Evolutionary conservation across 768 basidiomycete species (phyloP).

Genomic region (Phylloporus scabripes): DNA sequence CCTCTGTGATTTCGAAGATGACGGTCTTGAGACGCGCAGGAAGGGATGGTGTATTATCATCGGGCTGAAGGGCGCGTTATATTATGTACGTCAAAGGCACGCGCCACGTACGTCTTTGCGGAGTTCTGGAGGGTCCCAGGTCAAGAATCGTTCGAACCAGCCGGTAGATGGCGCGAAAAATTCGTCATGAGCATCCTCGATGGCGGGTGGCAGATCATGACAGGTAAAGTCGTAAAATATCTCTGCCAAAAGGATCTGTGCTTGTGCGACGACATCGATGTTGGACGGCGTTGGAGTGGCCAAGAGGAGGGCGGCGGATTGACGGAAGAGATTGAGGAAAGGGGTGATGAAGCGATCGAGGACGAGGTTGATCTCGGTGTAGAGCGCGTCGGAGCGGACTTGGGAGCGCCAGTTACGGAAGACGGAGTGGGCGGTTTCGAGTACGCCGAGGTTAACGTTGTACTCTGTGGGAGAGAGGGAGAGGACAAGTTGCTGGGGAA

Average conservation of each 20-base stretch:
- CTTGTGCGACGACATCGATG: constrained; percentile 57
- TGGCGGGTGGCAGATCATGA: constrained; percentile 90
- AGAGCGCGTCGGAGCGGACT: constrained; percentile 82
- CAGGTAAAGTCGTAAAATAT: constrained; percentile 93
- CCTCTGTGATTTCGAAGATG: constrained; percentile 88
- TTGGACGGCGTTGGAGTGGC: constrained; percentile 31
- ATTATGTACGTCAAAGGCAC: constrained; percentile 1
- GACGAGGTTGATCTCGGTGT: constrained; percentile 87
- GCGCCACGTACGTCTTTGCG: constrained; percentile 51
- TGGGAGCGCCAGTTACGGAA: constrained; percentile 91
- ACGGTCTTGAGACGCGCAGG: constrained; percentile 85
- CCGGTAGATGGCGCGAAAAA: constrained; percentile 72
- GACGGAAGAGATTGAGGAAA: constrained; percentile 79
- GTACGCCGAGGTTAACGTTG: constrained; percentile 80
- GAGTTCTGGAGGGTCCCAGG: constrained; percentile 70
- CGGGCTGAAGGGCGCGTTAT: constrained; percentile 43
- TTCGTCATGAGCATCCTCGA: constrained; percentile 81
- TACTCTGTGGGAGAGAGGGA: constrained; percentile 81
- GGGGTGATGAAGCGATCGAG: constrained; percentile 76
- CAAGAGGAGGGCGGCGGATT: constrained; percentile 52
- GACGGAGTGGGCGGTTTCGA: constrained; percentile 94
- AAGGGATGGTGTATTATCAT: constrained; percentile 79
- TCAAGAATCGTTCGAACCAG: constrained; percentile 75
- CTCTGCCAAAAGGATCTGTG: constrained; percentile 73
- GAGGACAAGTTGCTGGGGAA: constrained; percentile 73